Base-by-base conservation (phyloP, 129 eudicot genomes). In the Lactuca sativa region DNA sequence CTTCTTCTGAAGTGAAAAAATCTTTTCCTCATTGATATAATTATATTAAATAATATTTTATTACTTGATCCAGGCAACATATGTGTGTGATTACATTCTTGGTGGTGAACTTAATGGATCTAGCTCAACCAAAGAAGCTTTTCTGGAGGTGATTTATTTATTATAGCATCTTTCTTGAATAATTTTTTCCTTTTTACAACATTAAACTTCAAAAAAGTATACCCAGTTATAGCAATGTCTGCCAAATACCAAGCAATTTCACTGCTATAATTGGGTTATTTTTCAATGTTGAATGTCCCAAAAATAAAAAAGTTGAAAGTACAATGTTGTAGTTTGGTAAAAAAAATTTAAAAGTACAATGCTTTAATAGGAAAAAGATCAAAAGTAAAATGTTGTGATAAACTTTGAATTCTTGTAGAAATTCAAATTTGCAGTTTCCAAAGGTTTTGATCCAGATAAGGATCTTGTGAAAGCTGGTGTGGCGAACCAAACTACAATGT, bases 401-500 rank as follows among this genome's bases (percentile, higher is more conserved):
- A 69, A 61, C 54, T 62, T 38, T 59, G 53, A 16, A 68, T 68
- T 49, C 59, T 9, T 74, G 80, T 86, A 93, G 99, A 93, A 93
- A 85, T 93, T 93, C 67, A 93, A 93, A 67, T 82, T 2, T 85
- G 97, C 99, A 4, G 73, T 85, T 59, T 93, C 99, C 4, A 16
- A 80, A 55, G 99, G 97, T 25, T 90, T 93, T 70, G 99, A 93
- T 87, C 97, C 97, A 34, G 99, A 93, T 77, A 76, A 2, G 30
- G 99, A 93, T 80, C 90, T 93, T 58, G 70, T 53, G 10, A 90
- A 84, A 82, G 74, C 86, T 80, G 99, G 99, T 59, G 84, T 93
- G 43, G 99, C 99, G 5, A 93, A 93, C 73, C 99, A 93, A 78
- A 93, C 99, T 62, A 93, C 99, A 18, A 93, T 93, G 99, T 82